Evolutionary conservation across 2,329 filamentous ascomycete genomes (phyloP).

Genomic region (Aspergillus glaucus): DNA sequence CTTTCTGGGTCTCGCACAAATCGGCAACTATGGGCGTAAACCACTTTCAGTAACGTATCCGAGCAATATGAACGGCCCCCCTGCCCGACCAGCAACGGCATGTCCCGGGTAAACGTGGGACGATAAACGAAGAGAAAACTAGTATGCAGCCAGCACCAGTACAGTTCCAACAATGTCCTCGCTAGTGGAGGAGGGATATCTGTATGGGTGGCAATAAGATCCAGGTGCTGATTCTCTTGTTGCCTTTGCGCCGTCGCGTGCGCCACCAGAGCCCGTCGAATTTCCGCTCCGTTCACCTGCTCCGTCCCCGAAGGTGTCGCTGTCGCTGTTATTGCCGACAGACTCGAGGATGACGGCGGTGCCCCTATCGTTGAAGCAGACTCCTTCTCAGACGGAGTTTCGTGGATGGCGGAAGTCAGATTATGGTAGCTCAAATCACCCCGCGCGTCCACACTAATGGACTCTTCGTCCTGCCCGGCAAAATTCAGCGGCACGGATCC

Average conservation of each 20-base stretch:
- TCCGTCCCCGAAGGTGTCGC: background rate
- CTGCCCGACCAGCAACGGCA: constrained; percentile 6
- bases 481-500: background rate
- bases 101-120: constrained; percentile 21
- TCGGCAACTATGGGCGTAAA: constrained; percentile 4
- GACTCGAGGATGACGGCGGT: background rate
- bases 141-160: constrained; percentile 25
- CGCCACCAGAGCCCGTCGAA: constrained; percentile 1
- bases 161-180: constrained; percentile 18
- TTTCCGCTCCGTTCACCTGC: background rate
- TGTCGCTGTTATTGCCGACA: background rate
- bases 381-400: background rate
- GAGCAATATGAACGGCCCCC: constrained; percentile 13
- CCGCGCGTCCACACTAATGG: constrained; percentile 1
- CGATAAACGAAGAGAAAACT: constrained; percentile 24
- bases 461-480: background rate
- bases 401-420: constrained; percentile 4
- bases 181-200: constrained; percentile 19
- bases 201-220: constrained; percentile 11
- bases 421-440: constrained; percentile 5
- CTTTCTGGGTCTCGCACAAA: constrained; percentile 13
- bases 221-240: constrained; percentile 2
- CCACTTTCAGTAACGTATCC: constrained; percentile 16
- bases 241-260: constrained; percentile 3
- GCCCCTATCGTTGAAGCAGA: background rate